Conservation (phyloP, 2,329 filamentous ascomycete genomes). For the Dactylella cylindrospora region DNA sequence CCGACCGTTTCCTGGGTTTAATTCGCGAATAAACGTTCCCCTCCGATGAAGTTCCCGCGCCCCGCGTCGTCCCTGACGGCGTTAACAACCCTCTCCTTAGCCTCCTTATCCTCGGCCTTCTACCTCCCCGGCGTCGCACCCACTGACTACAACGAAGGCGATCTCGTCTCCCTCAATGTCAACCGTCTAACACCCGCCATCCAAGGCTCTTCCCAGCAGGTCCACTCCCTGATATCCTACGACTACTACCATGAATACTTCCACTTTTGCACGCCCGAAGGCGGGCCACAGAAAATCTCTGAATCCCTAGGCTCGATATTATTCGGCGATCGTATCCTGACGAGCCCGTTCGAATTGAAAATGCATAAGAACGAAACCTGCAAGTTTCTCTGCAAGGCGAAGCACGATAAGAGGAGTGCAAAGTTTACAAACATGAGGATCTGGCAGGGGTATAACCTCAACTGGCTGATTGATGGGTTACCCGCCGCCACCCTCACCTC, state of each 20-base stretch:
- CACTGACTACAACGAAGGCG: slow-evolving; percentile 80
- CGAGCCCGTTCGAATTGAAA: slow-evolving; percentile 85
- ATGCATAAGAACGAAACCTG: slow-evolving; percentile 89
- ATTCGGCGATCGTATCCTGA: slow-evolving; percentile 95
- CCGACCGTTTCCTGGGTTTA: no score
- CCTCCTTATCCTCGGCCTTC: slow-evolving; percentile 63
- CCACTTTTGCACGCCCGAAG: slow-evolving; percentile 80
- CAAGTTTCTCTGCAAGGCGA: slow-evolving; percentile 72
- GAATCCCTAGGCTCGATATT: slow-evolving; percentile 94
- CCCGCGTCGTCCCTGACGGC: slow-evolving; percentile 37
- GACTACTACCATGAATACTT: slow-evolving; percentile 92
- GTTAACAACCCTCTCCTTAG: slow-evolving; percentile 26
- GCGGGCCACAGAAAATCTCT: slow-evolving; percentile 73
- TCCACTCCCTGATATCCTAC: slow-evolving; percentile 91
- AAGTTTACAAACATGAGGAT: slow-evolving; percentile 83
- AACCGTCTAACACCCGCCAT: slow-evolving; percentile 88
- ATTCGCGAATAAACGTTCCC: no score
- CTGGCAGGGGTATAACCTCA: slow-evolving; percentile 81
- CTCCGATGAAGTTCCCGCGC: slow-evolving; percentile 30
- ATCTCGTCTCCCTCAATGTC: slow-evolving; percentile 82
- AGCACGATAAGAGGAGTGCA: slow-evolving; percentile 66
- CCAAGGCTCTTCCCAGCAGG: slow-evolving; percentile 71
- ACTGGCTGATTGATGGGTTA: slow-evolving; percentile 93
- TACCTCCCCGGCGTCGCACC: slow-evolving; percentile 96
- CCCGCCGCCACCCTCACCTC: slow-evolving; percentile 72